Percentiles rank a stretch among this genome's conserved stretches.
These are phyloP conservation scores for Prillingera fragicola DNA, from an alignment of 1,284 basidiomycete species.

Conservation along the genomic window DNA sequence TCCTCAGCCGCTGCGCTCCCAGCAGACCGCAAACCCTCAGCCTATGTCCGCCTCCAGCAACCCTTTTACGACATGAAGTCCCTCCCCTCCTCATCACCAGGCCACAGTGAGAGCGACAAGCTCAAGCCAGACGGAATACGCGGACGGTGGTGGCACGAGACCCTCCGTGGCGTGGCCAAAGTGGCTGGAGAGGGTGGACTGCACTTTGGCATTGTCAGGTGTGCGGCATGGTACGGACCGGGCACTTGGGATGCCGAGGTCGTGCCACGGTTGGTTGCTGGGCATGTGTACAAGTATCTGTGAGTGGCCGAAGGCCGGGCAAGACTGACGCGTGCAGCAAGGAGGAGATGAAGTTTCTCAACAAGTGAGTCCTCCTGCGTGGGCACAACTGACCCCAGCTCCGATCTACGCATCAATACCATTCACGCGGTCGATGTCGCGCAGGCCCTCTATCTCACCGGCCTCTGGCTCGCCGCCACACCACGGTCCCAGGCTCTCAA, in stretches of 20 bases:
- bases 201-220: slow-evolving; percentile 3
- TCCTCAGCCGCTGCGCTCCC: slow-evolving; percentile 53
- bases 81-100: slow-evolving; percentile 38
- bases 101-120: slow-evolving; percentile 62
- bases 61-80: slow-evolving; percentile 70
- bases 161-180: slow-evolving; percentile 58
- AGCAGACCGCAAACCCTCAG: slow-evolving; percentile 59
- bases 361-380: slow-evolving; percentile 36
- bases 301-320: slow-evolving; percentile 9
- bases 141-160: slow-evolving; percentile 87
- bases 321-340: slow-evolving; percentile 43
- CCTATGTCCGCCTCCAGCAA: slow-evolving; percentile 72
- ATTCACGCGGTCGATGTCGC: slow-evolving; percentile 73
- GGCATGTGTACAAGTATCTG: slow-evolving; percentile 71
- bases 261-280: slow-evolving; percentile 65
- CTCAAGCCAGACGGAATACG: slow-evolving; percentile 65
- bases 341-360: slow-evolving; percentile 82
- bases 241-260: slow-evolving; percentile 50
- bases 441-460: slow-evolving; percentile 64
- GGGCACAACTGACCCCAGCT: slow-evolving; percentile 33
- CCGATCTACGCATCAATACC: slow-evolving; percentile 72
- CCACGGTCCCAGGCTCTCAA: slow-evolving; percentile 22
- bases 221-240: slow-evolving; percentile 35
- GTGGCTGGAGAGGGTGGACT: slow-evolving; percentile 2
- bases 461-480: slow-evolving; percentile 28